Conservation (phyloP, 495 filamentous ascomycete genomes). For the Penicillium fimorum region DNA sequence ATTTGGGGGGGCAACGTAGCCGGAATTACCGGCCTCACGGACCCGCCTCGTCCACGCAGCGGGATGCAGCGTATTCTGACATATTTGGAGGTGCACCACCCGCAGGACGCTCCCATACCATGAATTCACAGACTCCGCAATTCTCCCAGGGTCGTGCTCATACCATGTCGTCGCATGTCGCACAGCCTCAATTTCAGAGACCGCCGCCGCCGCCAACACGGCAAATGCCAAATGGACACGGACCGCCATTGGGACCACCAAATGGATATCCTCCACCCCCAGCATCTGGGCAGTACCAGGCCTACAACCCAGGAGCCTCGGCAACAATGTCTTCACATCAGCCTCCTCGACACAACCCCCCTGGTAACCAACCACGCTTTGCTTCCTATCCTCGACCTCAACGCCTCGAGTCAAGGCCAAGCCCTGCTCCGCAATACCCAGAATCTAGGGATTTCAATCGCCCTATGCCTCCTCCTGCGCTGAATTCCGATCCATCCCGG, state of each 20-base stretch:
- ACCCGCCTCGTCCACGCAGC: constrained; percentile 68
- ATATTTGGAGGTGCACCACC: constrained; percentile 91
- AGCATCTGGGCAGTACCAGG: constrained; percentile 45
- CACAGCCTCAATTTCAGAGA: constrained; percentile 48
- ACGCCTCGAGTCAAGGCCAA: constrained; percentile 66
- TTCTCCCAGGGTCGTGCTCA: constrained; percentile 68
- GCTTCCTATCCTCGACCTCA: constrained; percentile 66
- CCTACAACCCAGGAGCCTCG: constrained; percentile 48
- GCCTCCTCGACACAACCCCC: constrained; percentile 58
- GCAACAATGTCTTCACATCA: constrained; percentile 59
- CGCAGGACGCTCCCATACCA: constrained; percentile 82
- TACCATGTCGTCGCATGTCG: constrained; percentile 74
- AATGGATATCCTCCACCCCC: constrained; percentile 40
- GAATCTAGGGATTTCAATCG: constrained; percentile 50
- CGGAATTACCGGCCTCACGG: constrained; percentile 69
- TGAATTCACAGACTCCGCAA: constrained; percentile 67
- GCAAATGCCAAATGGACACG: constrained; percentile 54
- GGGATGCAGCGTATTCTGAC: constrained; percentile 93
- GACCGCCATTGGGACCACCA: constrained; percentile 35
- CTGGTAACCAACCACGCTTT: constrained; percentile 39
- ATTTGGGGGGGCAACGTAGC: constrained; percentile 73
- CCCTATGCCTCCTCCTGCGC: constrained; percentile 59
- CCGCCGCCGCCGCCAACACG: constrained; percentile 58
- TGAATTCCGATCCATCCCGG: constrained; percentile 68
- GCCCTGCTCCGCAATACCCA: constrained; percentile 55